A percentile compares a stretch with the other conserved stretches of the same genome.
Conservation (phyloP, 306 rosid genomes). For the Prunus padus region DNA sequence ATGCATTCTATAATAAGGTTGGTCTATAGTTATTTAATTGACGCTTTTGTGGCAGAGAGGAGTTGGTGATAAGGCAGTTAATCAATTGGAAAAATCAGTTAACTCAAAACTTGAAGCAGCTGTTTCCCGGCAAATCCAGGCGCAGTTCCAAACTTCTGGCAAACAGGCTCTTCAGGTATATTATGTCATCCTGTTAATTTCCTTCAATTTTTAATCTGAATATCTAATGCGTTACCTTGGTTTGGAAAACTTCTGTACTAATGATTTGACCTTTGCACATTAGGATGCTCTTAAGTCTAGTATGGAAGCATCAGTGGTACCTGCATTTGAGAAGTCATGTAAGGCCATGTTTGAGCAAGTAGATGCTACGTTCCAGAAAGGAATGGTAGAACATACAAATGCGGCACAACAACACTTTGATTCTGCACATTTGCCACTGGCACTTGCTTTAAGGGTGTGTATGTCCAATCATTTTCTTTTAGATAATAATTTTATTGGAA, state of each 20-base stretch:
- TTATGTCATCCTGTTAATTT: slow-evolving; percentile 20
- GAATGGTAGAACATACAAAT: slow-evolving; percentile 81
- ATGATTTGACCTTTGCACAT: slow-evolving; percentile 14
- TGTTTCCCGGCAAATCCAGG: slow-evolving; percentile 95
- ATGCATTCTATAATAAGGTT: slow-evolving; percentile 23
- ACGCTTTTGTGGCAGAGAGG: slow-evolving; percentile 70
- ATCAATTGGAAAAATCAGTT: slow-evolving; percentile 90
- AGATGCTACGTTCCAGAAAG: slow-evolving; percentile 90
- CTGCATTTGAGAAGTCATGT: slow-evolving; percentile 93
- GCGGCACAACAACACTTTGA: slow-evolving; percentile 83
- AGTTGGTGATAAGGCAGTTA: slow-evolving; percentile 91
- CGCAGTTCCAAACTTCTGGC: slow-evolving; percentile 95
- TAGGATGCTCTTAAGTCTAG: slow-evolving; percentile 83
- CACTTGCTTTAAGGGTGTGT: slow-evolving; percentile 78
- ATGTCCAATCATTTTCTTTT: neutral
- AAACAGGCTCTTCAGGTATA: slow-evolving; percentile 93
- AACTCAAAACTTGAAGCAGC: slow-evolving; percentile 85
- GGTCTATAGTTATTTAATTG: slow-evolving; percentile 40
- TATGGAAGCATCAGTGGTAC: slow-evolving; percentile 74
- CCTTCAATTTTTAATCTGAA: neutral
- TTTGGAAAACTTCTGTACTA: slow-evolving; percentile 12
- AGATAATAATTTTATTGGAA: neutral
- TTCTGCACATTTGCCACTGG: slow-evolving; percentile 72
- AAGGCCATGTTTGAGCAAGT: slow-evolving; percentile 97
- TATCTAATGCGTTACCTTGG: neutral